phyloP scores from a whole-genome alignment of 2,329 filamentous ascomycete genomes.

The Diaporthe citri region DNA sequence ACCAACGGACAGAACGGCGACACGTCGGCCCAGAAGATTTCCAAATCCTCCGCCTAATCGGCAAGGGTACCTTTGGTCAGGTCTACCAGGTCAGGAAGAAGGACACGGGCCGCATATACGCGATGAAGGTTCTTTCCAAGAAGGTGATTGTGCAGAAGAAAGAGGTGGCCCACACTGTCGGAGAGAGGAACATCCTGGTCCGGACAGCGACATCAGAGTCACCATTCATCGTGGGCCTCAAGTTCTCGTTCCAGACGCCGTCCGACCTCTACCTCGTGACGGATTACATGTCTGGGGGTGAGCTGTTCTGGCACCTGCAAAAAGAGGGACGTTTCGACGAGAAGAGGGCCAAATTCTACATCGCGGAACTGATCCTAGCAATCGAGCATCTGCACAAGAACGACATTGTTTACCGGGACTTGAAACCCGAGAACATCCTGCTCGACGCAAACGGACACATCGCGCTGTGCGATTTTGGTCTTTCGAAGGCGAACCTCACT shows the following conservation, averaged over 20 bases:
- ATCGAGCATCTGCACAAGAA: conserved; percentile 96
- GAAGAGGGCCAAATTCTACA: conserved; percentile 97
- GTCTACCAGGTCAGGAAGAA: conserved; percentile 99
- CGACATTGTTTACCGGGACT: conserved; percentile 96
- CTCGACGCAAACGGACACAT: conserved; percentile 98
- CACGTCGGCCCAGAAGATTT: conserved; percentile 97
- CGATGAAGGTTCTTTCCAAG: conserved; percentile 99
- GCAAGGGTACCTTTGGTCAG: conserved; percentile 97
- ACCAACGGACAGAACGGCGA: conserved; percentile 88
- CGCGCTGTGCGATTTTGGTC: conserved; percentile 94
- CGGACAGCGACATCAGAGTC: conserved; percentile 96
- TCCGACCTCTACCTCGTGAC: conserved; percentile 98
- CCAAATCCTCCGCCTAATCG: conserved; percentile 94
- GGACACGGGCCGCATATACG: conserved; percentile 95
- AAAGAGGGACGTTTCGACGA: conserved; percentile 97
- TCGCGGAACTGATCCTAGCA: conserved; percentile 94
- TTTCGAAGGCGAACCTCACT: conserved; percentile 96
- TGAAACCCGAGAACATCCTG: conserved; percentile 98
- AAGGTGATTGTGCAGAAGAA: conserved; percentile 99
- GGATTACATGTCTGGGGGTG: conserved; percentile 99
- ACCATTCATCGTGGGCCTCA: conserved; percentile 96
- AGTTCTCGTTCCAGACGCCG: conserved; percentile 98
- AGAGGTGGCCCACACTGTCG: conserved; percentile 96
- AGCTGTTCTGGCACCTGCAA: conserved; percentile 98
- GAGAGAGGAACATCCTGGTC: conserved; percentile 96